These are phyloP conservation scores for Phytophthora pseudosyringae DNA, from an alignment of 352 stramenopile genomes.

Conservation along the genomic window DNA sequence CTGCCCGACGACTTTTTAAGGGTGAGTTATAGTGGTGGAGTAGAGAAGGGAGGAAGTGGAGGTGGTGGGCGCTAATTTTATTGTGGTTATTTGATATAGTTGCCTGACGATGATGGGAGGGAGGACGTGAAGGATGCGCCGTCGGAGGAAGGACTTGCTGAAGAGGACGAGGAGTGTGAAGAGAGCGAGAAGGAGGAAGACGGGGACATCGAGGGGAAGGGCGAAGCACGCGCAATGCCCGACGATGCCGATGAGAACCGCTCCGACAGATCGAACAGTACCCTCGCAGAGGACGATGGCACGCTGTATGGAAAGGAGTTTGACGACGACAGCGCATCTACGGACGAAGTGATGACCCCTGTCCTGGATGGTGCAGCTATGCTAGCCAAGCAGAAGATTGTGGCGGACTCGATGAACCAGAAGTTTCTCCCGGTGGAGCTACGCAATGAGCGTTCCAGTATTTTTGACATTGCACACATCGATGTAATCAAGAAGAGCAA, in stretches of 20 bases:
- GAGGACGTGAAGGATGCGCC: constrained; percentile 18
- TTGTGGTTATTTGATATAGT: constrained; percentile 34
- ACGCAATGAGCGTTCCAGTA: constrained; percentile 57
- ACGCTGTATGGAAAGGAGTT: constrained; percentile 88
- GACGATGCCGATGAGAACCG: constrained; percentile 45
- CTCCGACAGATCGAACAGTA: constrained; percentile 70
- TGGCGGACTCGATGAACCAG: constrained; percentile 84
- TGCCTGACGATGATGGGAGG: constrained; percentile 53
- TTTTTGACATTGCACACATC: constrained; percentile 77
- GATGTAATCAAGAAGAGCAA: constrained; percentile 87
- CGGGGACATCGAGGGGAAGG: constrained; percentile 57
- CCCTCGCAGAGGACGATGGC: constrained; percentile 77
- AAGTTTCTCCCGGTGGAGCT: constrained; percentile 80
- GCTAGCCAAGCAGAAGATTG: constrained; percentile 73
- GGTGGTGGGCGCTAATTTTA: not conserved
- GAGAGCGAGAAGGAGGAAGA: constrained; percentile 63
- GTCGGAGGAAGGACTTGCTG: constrained; percentile 34
- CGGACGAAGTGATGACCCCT: constrained; percentile 59
- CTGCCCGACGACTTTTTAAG: constrained; percentile 82
- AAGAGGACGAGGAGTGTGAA: constrained; percentile 49
- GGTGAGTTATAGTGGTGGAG: constrained; percentile 35
- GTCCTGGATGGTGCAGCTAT: constrained; percentile 64
- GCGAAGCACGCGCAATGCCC: constrained; percentile 7
- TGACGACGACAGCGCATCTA: constrained; percentile 52
- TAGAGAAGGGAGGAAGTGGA: not conserved